Percentiles rank a stretch among this genome's conserved stretches.
These are phyloP conservation scores for Microbotryomycetes sp. DNA, from an alignment of 1,284 basidiomycete species.

Conservation along the genomic window DNA sequence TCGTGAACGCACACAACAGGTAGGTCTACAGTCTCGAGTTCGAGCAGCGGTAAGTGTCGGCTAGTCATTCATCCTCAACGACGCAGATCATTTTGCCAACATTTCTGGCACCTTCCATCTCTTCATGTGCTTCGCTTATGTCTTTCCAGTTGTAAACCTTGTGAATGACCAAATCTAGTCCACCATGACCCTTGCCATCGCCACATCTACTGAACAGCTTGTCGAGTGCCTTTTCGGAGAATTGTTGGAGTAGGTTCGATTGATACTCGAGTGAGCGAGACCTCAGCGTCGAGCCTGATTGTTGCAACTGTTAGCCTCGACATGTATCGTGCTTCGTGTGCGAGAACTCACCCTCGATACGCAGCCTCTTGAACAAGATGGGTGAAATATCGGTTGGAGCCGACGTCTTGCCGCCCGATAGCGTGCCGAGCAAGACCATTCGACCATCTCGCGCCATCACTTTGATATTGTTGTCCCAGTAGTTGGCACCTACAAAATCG, in stretches of 20 bases:
- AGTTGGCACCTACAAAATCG: constrained; percentile 78
- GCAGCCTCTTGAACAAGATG: constrained; percentile 77
- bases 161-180: constrained; percentile 68
- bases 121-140: constrained; percentile 73
- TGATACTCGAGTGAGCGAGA: constrained; percentile 75
- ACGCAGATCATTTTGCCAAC: constrained; percentile 48
- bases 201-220: constrained; percentile 50
- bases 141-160: constrained; percentile 77
- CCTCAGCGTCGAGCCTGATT: constrained; percentile 65
- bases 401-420: constrained; percentile 58
- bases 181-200: constrained; percentile 41
- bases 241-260: constrained; percentile 64
- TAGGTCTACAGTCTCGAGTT: neutral
- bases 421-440: constrained; percentile 48
- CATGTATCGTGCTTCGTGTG: neutral
- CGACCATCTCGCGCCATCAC: constrained; percentile 47
- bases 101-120: constrained; percentile 80
- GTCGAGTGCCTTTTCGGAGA: constrained; percentile 52
- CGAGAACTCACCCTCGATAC: constrained; percentile 56
- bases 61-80: constrained; percentile 3
- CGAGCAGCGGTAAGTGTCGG: too few species aligned
- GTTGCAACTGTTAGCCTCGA: neutral
- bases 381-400: constrained; percentile 57
- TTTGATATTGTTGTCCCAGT: constrained; percentile 76
- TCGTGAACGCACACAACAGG: neutral